phyloP scores from a whole-genome alignment of 2,329 filamentous ascomycete species.

The Stenocarpella maydis region DNA sequence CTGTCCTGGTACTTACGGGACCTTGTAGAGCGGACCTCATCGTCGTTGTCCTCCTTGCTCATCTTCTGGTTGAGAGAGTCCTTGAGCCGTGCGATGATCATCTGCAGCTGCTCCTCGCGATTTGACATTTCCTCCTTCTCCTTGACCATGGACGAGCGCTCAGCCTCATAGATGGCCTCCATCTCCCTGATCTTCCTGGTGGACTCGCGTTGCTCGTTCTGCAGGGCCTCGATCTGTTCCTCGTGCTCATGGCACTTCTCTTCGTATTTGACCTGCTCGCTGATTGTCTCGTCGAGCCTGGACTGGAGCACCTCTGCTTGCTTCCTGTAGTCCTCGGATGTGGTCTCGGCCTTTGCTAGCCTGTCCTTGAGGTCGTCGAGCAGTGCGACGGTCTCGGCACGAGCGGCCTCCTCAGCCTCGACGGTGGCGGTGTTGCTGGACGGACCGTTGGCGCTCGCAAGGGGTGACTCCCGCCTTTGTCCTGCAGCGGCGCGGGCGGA shows the following conservation, averaged over 20 bases:
- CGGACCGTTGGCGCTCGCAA: constrained; percentile 45
- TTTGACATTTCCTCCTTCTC: constrained; percentile 90
- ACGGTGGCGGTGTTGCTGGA: constrained; percentile 52
- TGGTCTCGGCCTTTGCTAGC: constrained; percentile 79
- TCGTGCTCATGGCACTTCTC: constrained; percentile 88
- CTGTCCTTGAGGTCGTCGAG: constrained; percentile 87
- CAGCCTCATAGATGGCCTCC: constrained; percentile 90
- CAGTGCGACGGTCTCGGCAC: constrained; percentile 79
- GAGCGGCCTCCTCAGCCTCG: constrained; percentile 73
- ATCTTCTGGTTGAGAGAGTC: constrained; percentile 84
- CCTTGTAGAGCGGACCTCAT: constrained; percentile 66
- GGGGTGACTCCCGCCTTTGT: constrained; percentile 62
- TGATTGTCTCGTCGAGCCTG: constrained; percentile 82
- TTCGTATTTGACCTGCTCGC: constrained; percentile 86
- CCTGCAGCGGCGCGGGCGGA: constrained; percentile 77
- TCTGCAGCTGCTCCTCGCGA: constrained; percentile 89
- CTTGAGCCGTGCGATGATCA: constrained; percentile 89
- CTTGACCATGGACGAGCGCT: constrained; percentile 85
- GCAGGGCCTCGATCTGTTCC: constrained; percentile 80
- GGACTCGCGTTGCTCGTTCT: constrained; percentile 85
- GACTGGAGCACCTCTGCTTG: constrained; percentile 86
- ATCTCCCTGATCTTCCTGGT: constrained; percentile 87
- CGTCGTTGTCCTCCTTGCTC: constrained; percentile 63
- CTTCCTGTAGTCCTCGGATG: constrained; percentile 82
- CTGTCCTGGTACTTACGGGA: constrained; percentile 55